These are phyloP conservation scores for Arthrobotrys conoides DNA, from an alignment of 2,329 filamentous ascomycete species.

Conservation along the genomic window DNA sequence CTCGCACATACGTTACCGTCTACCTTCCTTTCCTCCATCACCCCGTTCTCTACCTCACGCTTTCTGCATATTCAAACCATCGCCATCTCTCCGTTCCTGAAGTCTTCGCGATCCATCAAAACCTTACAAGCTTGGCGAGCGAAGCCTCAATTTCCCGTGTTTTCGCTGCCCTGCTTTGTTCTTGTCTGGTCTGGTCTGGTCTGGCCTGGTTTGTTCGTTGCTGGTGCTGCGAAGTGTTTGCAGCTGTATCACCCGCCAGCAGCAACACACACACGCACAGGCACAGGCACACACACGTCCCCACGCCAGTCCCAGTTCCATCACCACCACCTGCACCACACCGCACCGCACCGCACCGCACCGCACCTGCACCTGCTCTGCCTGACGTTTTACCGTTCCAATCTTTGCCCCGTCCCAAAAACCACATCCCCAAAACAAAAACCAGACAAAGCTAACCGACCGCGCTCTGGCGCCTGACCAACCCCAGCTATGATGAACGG, in stretches of 20 bases:
- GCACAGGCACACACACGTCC: no score
- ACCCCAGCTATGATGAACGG: conserved; percentile 58
- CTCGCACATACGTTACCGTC: not conserved
- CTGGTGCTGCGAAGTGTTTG: conserved; percentile 1
- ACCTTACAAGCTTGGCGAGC: not conserved
- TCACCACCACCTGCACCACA: no score
- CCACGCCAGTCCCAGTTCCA: not conserved
- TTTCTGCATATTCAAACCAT: not conserved
- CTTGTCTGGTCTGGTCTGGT: not conserved
- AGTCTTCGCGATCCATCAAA: not conserved
- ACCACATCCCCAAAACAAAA: conserved; percentile 15
- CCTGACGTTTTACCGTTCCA: conserved; percentile 19
- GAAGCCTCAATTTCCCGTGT: not conserved
- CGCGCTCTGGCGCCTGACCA: conserved; percentile 34
- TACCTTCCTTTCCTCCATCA: not conserved
- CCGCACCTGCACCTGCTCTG: no score
- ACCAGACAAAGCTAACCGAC: conserved; percentile 6
- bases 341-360: no score
- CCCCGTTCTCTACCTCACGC: not conserved
- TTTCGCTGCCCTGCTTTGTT: not conserved
- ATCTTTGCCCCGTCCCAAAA: not conserved
- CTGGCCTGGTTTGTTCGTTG: not conserved
- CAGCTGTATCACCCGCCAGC: conserved; percentile 2
- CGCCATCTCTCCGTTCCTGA: not conserved
- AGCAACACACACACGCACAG: not conserved